phyloP scores from a whole-genome alignment of 2,329 filamentous ascomycete species.

The Phialophora expanda region DNA sequence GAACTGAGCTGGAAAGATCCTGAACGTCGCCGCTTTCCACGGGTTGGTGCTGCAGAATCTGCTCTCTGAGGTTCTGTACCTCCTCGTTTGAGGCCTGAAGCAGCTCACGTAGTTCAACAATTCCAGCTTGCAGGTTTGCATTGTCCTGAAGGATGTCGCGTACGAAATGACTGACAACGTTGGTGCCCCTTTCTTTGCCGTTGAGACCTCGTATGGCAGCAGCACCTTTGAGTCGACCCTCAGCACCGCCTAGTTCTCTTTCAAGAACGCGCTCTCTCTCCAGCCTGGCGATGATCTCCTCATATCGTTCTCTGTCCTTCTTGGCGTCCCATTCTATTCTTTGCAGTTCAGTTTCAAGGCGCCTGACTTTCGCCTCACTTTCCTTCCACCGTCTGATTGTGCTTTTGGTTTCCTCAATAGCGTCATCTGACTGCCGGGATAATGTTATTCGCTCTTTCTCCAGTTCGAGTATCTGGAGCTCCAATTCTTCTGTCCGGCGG shows the following conservation, averaged over 20 bases:
- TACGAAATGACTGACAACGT: conserved; percentile 92
- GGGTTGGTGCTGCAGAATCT: conserved; percentile 79
- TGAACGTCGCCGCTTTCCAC: conserved; percentile 44
- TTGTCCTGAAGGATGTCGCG: conserved; percentile 96
- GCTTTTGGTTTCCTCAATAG: conserved; percentile 75
- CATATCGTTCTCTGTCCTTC: conserved; percentile 79
- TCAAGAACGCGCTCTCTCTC: conserved; percentile 83
- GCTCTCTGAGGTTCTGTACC: conserved; percentile 82
- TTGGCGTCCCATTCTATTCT: conserved; percentile 82
- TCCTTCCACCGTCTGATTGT: conserved; percentile 83
- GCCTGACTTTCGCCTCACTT: conserved; percentile 77
- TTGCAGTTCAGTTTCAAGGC: conserved; percentile 86
- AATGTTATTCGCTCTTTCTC: conserved; percentile 81
- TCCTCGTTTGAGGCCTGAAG: conserved; percentile 91
- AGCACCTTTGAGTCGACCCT: conserved; percentile 78
- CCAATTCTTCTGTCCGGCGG: conserved; percentile 75
- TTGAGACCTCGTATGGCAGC: conserved; percentile 58
- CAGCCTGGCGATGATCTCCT: conserved; percentile 80
- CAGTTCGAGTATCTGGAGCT: conserved; percentile 76
- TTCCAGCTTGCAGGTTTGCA: conserved; percentile 87
- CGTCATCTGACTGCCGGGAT: conserved; percentile 68
- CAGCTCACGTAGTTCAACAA: conserved; percentile 89
- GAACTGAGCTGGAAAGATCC: conserved; percentile 36
- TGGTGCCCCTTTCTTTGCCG: conserved; percentile 62
- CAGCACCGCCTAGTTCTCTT: conserved; percentile 77